Evolutionary conservation across 2,329 filamentous ascomycete species (phyloP).

Genomic region (Calonectria fujianensis): DNA sequence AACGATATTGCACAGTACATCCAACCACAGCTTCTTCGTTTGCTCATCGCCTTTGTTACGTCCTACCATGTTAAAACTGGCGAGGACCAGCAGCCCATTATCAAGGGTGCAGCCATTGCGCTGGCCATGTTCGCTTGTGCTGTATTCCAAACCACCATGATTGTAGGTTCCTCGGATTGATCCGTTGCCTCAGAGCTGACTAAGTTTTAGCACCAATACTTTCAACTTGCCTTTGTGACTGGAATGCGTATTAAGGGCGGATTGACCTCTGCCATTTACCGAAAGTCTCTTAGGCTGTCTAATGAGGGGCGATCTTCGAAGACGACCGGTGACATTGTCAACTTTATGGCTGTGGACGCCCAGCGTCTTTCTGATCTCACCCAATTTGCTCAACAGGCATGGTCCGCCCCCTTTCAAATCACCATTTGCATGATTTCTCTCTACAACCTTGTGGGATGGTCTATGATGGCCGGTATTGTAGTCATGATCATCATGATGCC

Average conservation of each 20-base stretch:
- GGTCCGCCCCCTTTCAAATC: conserved; percentile 98
- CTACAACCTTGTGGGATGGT: conserved; percentile 94
- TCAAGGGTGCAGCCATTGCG: conserved; percentile 91
- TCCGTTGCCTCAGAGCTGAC: conserved; percentile 48
- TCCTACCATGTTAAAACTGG: conserved; percentile 77
- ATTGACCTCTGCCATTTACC: conserved; percentile 92
- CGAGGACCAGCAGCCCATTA: conserved; percentile 81
- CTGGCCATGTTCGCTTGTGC: conserved; percentile 94
- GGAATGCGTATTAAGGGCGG: conserved; percentile 98
- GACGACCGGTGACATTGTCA: conserved; percentile 97
- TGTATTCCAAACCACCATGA: conserved; percentile 88
- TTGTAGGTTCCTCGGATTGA: conserved; percentile 64
- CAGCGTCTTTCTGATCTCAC: conserved; percentile 96
- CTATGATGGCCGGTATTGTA: conserved; percentile 95
- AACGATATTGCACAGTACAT: conserved; percentile 91
- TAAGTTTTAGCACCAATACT: conserved; percentile 85
- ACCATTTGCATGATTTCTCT: conserved; percentile 95
- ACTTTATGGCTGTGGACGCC: conserved; percentile 99
- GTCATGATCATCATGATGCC: conserved; percentile 99
- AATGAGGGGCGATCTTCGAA: conserved; percentile 94
- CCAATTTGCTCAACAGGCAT: conserved; percentile 95
- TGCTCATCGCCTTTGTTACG: conserved; percentile 88
- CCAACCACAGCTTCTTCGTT: conserved; percentile 91
- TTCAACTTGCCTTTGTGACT: conserved; percentile 94
- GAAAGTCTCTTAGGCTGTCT: conserved; percentile 91